phyloP scores from a whole-genome alignment of 805 yeast genomes.

The Saccharomycopsis sp. region DNA sequence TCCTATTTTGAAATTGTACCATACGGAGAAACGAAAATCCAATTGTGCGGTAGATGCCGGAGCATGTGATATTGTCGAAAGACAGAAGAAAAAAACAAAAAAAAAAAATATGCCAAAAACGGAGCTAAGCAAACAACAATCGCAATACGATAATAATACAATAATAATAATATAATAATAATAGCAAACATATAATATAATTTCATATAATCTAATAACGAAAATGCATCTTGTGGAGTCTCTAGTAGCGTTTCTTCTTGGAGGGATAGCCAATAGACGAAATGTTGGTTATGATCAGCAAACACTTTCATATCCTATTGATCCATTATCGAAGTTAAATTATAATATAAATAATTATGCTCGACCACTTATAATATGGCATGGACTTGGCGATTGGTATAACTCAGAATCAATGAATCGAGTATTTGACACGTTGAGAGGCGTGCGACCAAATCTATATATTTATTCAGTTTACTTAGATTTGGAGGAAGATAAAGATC shows the following conservation, averaged over 20 bases:
- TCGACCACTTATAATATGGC: constrained; percentile 68
- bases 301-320: neutral
- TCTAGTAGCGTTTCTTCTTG: neutral
- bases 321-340: neutral
- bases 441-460: constrained; percentile 41
- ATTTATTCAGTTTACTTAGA: constrained; percentile 51
- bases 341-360: neutral
- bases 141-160: too few relatives aligned
- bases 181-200: too few relatives aligned
- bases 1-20: too few relatives aligned
- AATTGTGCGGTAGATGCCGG: too few relatives aligned
- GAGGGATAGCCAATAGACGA: neutral
- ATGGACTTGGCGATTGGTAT: constrained; percentile 75
- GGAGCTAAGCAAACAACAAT: too few relatives aligned
- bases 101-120: too few relatives aligned
- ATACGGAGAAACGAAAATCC: too few relatives aligned
- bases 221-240: too few relatives aligned
- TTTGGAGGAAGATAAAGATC: constrained; percentile 44
- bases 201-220: too few relatives aligned
- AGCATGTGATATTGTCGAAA: too few relatives aligned
- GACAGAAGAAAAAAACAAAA: too few relatives aligned
- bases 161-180: too few relatives aligned
- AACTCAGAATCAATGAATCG: constrained; percentile 50
- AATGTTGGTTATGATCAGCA: neutral
- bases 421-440: constrained; percentile 36